Evolutionary conservation across 2,329 filamentous ascomycete genomes (phyloP).

Genomic region (Daldinia sp.): DNA sequence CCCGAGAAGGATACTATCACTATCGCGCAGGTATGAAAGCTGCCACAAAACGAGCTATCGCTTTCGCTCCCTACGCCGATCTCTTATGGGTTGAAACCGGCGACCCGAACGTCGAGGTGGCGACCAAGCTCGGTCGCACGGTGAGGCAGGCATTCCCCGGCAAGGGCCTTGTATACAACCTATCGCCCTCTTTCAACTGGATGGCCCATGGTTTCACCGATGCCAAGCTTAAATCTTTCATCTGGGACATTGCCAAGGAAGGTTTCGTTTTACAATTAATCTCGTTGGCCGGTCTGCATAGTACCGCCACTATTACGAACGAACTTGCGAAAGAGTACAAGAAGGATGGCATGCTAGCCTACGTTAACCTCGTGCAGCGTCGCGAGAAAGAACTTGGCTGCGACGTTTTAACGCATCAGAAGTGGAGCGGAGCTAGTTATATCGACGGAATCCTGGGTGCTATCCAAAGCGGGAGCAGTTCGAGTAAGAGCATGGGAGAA

Average conservation of each 20-base stretch:
- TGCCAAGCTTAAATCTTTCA: slow-evolving; percentile 85
- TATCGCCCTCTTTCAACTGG: slow-evolving; percentile 98
- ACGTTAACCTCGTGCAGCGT: slow-evolving; percentile 92
- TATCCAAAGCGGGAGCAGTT: slow-evolving; percentile 90
- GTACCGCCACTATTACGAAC: slow-evolving; percentile 72
- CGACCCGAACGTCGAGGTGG: slow-evolving; percentile 84
- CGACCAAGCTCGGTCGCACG: slow-evolving; percentile 77
- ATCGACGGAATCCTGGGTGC: slow-evolving; percentile 91
- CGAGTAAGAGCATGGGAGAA: slow-evolving; percentile 93
- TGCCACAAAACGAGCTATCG: slow-evolving; percentile 92
- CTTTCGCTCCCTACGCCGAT: slow-evolving; percentile 92
- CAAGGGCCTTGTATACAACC: slow-evolving; percentile 96
- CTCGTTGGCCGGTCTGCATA: slow-evolving; percentile 74
- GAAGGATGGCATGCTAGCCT: slow-evolving; percentile 94
- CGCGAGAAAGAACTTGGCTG: slow-evolving; percentile 91
- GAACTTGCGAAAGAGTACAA: slow-evolving; percentile 88
- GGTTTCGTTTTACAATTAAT: slow-evolving; percentile 80
- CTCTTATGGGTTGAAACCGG: slow-evolving; percentile 98
- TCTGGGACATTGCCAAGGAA: slow-evolving; percentile 95
- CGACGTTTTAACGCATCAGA: slow-evolving; percentile 95
- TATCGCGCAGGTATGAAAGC: slow-evolving; percentile 85
- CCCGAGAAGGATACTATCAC: slow-evolving; percentile 94
- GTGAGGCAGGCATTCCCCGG: slow-evolving; percentile 77
- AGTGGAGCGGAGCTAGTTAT: slow-evolving; percentile 77
- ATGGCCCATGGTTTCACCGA: slow-evolving; percentile 93